Conservation (phyloP, 345 rosid species). For the Hibiscus syriacus region DNA sequence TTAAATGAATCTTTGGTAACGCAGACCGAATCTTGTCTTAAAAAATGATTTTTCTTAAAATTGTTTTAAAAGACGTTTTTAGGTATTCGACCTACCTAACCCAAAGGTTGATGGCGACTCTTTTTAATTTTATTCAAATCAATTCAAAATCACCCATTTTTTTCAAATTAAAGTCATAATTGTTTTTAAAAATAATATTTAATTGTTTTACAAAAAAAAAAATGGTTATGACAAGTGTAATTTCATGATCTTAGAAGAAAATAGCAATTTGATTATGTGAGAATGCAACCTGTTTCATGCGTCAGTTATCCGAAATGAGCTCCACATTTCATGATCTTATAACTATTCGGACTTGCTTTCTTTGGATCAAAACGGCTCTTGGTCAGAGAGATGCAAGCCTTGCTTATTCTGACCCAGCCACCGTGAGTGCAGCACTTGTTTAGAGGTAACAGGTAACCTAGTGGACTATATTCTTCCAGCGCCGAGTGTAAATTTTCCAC, state of each 20-base stretch:
- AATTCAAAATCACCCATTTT: too few relatives aligned
- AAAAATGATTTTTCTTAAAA: too few relatives aligned
- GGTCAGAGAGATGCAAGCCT: slow-evolving; percentile 37
- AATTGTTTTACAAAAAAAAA: too few relatives aligned
- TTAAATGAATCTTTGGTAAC: too few relatives aligned
- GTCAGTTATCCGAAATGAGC: not conserved
- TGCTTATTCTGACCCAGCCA: slow-evolving; percentile 57
- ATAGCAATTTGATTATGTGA: slow-evolving; percentile 5
- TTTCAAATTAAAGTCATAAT: too few relatives aligned
- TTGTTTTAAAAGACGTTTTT: too few relatives aligned
- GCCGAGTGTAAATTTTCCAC: slow-evolving; percentile 33
- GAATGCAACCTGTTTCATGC: not conserved
- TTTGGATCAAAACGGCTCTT: slow-evolving; percentile 27
- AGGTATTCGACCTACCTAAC: too few relatives aligned
- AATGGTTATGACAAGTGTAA: too few relatives aligned
- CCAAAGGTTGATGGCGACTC: too few relatives aligned
- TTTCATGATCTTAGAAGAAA: slow-evolving; percentile 1
- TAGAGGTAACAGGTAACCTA: slow-evolving; percentile 48
- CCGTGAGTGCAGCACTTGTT: slow-evolving; percentile 60
- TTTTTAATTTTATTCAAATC: too few relatives aligned
- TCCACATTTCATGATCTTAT: not conserved
- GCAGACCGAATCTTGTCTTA: too few relatives aligned
- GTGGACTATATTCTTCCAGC: slow-evolving; percentile 55
- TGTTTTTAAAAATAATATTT: too few relatives aligned
- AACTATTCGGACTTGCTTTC: slow-evolving; percentile 9